Evolutionary conservation across 148 eudicot genomes (phyloP).

Genomic region (Amaranthus palmeri): DNA sequence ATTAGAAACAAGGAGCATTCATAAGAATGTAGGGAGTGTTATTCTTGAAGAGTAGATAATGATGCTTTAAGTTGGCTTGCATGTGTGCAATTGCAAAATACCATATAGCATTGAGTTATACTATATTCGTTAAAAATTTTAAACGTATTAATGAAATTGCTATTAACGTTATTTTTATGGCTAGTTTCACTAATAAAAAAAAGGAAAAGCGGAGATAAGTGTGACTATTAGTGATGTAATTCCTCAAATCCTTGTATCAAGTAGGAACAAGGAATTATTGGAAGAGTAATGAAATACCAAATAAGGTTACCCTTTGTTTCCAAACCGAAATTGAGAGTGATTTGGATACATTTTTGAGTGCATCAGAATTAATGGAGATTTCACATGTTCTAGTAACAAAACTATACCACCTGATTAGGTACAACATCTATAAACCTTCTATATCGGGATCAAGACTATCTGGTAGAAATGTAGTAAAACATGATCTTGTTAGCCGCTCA

Average conservation of each 20-base stretch:
- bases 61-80: neutral
- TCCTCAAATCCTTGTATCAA: neutral
- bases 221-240: neutral
- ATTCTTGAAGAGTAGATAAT: neutral
- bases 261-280: neutral
- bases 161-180: neutral
- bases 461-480: neutral
- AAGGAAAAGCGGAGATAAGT: no score
- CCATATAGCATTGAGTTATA: neutral
- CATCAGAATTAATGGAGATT: neutral
- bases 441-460: constrained; percentile 12
- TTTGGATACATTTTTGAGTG: constrained; percentile 2
- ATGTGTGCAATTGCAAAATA: neutral
- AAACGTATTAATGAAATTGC: constrained; percentile 4
- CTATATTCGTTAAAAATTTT: neutral
- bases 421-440: neutral
- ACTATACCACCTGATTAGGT: neutral
- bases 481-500: constrained; percentile 4
- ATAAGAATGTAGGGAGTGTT: neutral
- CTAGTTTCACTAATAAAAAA: neutral
- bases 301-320: neutral
- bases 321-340: constrained; percentile 12
- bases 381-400: constrained; percentile 9
- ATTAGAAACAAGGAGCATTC: neutral
- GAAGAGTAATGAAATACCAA: neutral